phyloP scores from a whole-genome alignment of 768 basidiomycete species.

The Galerina marginata region DNA sequence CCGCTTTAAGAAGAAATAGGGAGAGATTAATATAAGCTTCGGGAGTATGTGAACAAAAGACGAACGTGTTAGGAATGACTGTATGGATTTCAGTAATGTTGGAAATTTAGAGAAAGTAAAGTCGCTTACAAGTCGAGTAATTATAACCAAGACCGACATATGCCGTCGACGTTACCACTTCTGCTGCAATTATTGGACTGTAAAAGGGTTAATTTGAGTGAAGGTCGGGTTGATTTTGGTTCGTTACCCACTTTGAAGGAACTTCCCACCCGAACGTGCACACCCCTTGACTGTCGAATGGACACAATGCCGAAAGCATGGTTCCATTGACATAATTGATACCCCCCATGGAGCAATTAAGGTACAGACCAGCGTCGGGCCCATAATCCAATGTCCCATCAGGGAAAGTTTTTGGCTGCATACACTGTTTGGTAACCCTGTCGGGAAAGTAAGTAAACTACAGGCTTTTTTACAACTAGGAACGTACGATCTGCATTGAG shows the following conservation, averaged over 20 bases:
- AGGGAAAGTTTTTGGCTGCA: not conserved
- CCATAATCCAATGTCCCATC: not conserved
- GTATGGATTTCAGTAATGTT: not conserved
- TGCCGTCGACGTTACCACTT: not conserved
- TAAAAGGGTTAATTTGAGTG: not conserved
- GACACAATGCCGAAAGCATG: not conserved
- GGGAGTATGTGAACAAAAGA: not conserved
- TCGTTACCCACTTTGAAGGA: constrained; percentile 8
- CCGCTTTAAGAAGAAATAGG: not conserved
- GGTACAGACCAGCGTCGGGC: not conserved
- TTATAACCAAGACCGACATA: constrained; percentile 1
- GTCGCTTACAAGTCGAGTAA: constrained; percentile 1
- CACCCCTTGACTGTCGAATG: not conserved
- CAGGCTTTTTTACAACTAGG: too few relatives aligned
- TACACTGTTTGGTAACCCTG: constrained; percentile 5
- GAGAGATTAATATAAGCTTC: not conserved
- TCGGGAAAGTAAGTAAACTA: not conserved
- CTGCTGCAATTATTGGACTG: constrained; percentile 4
- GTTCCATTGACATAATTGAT: constrained; percentile 5
- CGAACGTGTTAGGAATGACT: constrained; percentile 9
- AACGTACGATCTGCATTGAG: constrained; percentile 6
- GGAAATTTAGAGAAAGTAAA: not conserved
- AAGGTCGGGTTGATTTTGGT: not conserved
- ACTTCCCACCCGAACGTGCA: not conserved
- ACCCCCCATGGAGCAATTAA: constrained; percentile 4